phyloP scores from a whole-genome alignment of 768 basidiomycete species.

The Mycena pura region DNA sequence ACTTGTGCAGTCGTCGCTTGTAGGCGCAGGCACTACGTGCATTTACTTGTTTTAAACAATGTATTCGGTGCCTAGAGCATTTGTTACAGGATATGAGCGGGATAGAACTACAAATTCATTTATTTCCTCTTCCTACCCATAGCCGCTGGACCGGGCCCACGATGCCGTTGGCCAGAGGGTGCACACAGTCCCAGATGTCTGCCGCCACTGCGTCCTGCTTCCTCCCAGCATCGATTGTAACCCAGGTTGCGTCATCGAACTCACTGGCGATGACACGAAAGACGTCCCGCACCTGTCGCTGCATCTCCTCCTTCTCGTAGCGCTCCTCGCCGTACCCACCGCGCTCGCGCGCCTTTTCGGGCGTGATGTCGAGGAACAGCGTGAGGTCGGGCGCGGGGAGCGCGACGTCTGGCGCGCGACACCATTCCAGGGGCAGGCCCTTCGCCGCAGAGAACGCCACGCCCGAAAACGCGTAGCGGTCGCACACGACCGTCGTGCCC shows the following conservation, averaged over 20 bases:
- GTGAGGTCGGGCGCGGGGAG: conserved; percentile 91
- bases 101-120: background rate
- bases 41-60: too few relatives aligned
- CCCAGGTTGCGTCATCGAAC: conserved; percentile 3
- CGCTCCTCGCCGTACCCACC: conserved; percentile 88
- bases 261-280: conserved; percentile 14
- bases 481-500: conserved; percentile 83
- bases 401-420: conserved; percentile 81
- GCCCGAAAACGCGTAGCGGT: conserved; percentile 96
- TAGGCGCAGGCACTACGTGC: too few relatives aligned
- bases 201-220: conserved; percentile 3
- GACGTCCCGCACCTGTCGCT: conserved; percentile 37
- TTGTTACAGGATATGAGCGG: too few relatives aligned
- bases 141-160: conserved; percentile 1
- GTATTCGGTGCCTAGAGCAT: too few relatives aligned
- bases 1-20: too few relatives aligned
- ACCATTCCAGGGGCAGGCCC: conserved; percentile 81
- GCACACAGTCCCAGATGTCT: conserved; percentile 11
- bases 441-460: conserved; percentile 86
- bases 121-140: conserved; percentile 1
- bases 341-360: conserved; percentile 68
- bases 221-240: conserved; percentile 19
- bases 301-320: conserved; percentile 84
- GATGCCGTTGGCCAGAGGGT: background rate
- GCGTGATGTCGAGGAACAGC: conserved; percentile 84